Evolutionary conservation across 306 rosid genomes (phyloP).

Genomic region (Cucumis sativus): Cucumber_9930_V3 NC_026657.2:478501-479000

Average conservation of each 20-base stretch:
- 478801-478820: constrained; percentile 88
- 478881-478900: constrained; percentile 40
- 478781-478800: constrained; percentile 94
- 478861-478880: background rate
- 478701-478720: constrained; percentile 98
- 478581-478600: constrained; percentile 99
- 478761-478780: constrained; percentile 98
- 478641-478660: constrained; percentile 99
- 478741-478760: constrained; percentile 99
- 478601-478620: constrained; percentile 99
- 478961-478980: constrained; percentile 95
- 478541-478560: constrained; percentile 93
- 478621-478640: constrained; percentile 99
- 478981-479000: constrained; percentile 99
- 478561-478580: constrained; percentile 97
- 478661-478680: constrained; percentile 97
- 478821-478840: constrained; percentile 9
- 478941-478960: constrained; percentile 97
- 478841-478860: background rate
- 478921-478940: constrained; percentile 94
- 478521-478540: constrained; percentile 96
- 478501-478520: constrained; percentile 88
- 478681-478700: constrained; percentile 83
- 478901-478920: constrained; percentile 99
- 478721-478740: constrained; percentile 98